Evolutionary conservation across 352 stramenopile species (phyloP), one percentile per base, ranked within the genome.

Genomic region (Globisporangium lucens): DNA sequence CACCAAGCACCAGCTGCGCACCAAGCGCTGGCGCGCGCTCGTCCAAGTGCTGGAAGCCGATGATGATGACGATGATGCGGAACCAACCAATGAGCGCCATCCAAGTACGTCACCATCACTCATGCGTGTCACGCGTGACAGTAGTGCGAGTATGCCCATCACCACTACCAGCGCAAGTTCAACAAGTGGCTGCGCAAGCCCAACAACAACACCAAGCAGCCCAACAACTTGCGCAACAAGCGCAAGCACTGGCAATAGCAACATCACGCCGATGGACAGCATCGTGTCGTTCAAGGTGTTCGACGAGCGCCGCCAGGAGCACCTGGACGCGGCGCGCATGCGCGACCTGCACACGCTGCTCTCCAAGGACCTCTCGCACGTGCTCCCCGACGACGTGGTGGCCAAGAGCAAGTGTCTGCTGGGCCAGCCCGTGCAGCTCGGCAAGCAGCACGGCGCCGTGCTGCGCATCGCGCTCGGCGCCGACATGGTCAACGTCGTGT

Each of bases 391-490:
- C 38, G 70, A 92, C 29, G 71, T 55, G 0, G 61, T 80, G 49
- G 77, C 77, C n/a, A 85, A 77, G 66, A 82, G 83, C 67, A 75
- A 83, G 5, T 94, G 82, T 51, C 62, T 95, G 20, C 60, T 97
- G 9, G 89, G 89, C 8, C 89, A 97, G 51, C 89, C 89, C 8
- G 89, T 97, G 36, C 79, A 83, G 56, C 80, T 94, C 0, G 84
- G 86, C 24, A 89, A 91, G 73, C 82, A 74, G 43, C 61, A 65
- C 0, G 76, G 77, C 46, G 80, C 77, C 52, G 86, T 97, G 8
- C 38, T 97, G 43, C 84, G 89, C n/a, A 93, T 96, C 63, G 89
- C 89, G 0, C 76, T 97, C 35, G 87, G 89, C 13, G 89, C 89
- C 27, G 89, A 96, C 62, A 97, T 97, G 86, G 76, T 96, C 52